These are phyloP conservation scores for Trichoderma citrinoviride DNA, from an alignment of 2,329 filamentous ascomycete genomes.

Conservation along the genomic window DNA sequence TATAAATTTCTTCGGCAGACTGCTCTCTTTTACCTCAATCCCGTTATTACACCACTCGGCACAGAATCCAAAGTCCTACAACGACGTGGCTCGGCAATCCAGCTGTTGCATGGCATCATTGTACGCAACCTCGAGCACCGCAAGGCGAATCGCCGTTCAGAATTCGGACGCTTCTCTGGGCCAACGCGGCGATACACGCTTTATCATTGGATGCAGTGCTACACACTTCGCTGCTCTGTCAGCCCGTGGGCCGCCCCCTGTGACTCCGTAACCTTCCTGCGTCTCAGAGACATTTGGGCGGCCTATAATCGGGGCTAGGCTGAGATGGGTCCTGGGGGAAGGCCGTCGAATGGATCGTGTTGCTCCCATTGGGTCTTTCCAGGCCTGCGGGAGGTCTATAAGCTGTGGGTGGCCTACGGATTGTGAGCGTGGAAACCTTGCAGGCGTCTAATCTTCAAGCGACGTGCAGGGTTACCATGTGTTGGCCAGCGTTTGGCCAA, in stretches of 20 bases:
- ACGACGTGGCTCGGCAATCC: background rate
- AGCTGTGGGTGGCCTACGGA: background rate
- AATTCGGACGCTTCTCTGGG: background rate
- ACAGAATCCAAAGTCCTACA: background rate
- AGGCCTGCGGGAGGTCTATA: background rate
- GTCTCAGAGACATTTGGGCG: background rate
- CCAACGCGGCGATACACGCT: background rate
- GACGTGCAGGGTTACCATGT: slow-evolving; percentile 13
- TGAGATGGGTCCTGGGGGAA: background rate
- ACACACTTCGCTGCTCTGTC: background rate
- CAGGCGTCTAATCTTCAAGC: slow-evolving; percentile 1
- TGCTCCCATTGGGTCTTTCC: background rate
- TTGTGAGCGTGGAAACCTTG: background rate
- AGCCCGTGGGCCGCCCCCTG: background rate
- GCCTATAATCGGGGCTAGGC: background rate
- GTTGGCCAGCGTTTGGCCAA: slow-evolving; percentile 11
- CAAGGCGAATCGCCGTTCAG: background rate
- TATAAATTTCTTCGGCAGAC: background rate
- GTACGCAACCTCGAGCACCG: background rate
- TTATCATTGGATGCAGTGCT: background rate
- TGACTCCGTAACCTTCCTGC: background rate
- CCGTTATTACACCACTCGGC: background rate
- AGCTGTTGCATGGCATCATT: background rate
- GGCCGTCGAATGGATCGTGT: background rate
- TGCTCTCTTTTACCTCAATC: background rate